Conservation (phyloP, 1,139 yeast genomes). For the Pichia terricola region DNA sequence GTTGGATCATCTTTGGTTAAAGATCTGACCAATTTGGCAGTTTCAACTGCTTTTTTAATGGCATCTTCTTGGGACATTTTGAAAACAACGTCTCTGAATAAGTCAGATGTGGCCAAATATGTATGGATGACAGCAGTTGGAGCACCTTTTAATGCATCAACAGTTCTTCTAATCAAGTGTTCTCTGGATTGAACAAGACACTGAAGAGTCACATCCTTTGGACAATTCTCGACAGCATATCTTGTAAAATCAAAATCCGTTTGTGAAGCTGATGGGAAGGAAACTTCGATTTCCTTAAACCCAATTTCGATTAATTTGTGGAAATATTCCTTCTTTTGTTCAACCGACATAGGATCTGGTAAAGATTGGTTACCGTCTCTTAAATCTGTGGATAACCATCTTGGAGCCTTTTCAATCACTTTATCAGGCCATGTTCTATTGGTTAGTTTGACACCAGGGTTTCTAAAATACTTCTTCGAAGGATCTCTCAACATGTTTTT, state of each 20-base stretch:
- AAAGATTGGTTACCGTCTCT: slow-evolving; percentile 96
- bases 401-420: slow-evolving; percentile 71
- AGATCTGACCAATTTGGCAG: slow-evolving; percentile 68
- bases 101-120: slow-evolving; percentile 84
- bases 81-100: slow-evolving; percentile 86
- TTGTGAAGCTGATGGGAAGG: slow-evolving; percentile 94
- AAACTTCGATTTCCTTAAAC: slow-evolving; percentile 93
- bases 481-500: slow-evolving; percentile 61
- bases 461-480: slow-evolving; percentile 62
- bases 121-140: slow-evolving; percentile 84
- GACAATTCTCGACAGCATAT: slow-evolving; percentile 85
- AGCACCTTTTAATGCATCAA: slow-evolving; percentile 83
- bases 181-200: slow-evolving; percentile 89
- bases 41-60: slow-evolving; percentile 68
- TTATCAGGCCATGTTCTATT: slow-evolving; percentile 85
- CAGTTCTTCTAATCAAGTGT: slow-evolving; percentile 78
- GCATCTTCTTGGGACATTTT: slow-evolving; percentile 78
- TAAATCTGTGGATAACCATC: slow-evolving; percentile 94
- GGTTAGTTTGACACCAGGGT: slow-evolving; percentile 56
- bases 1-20: slow-evolving; percentile 84
- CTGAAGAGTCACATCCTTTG: slow-evolving; percentile 87
- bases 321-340: slow-evolving; percentile 83
- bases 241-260: slow-evolving; percentile 94
- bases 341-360: slow-evolving; percentile 93
- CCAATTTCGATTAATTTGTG: slow-evolving; percentile 81